Evolutionary conservation across 2,329 filamentous ascomycete genomes (phyloP), one percentile per base, ranked within the genome.

Genomic region (Alternaria sp.): DNA sequence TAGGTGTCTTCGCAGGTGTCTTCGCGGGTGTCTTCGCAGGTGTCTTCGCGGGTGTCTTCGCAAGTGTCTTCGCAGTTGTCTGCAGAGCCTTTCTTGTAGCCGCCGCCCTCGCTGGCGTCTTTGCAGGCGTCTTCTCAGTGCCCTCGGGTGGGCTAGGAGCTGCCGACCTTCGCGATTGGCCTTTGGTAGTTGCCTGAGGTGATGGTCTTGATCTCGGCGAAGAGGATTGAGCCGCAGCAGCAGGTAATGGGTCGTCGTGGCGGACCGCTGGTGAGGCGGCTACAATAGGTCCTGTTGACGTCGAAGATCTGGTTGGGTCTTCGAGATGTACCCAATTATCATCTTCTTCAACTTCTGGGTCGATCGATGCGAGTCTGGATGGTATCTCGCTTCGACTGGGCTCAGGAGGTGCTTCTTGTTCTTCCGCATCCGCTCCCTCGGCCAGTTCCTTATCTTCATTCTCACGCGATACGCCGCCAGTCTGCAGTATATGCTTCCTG

Each of bases 391-490:
- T n/a, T 44, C 1, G 10, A 10, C 43, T 7, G n/a, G 43, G 1
- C 11, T 44, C 10, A 12, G 11, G 43, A 44, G 1, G n/a, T 2
- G 0, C 11, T 21, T 44, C 17, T 1, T 44, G 11, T 7, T 11
- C 3, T 21, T 1, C 0, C n/a, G 17, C 17, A 0, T 44, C 32
- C 17, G 1, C 19, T 17, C 1, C 43, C 1, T 44, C n/a, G 3
- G 43, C 17, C 1, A 7, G 9, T 19, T 7, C 2, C 43, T 7
- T 2, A 19, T 12, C 9, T 11, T 44, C 11, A 19, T 11, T 0
- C 1, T 2, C 17, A 44, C 6, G 40, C 10, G 10, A 0, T 7
- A 6, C 0, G 1, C 19, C n/a, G 6, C 10, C 11, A 3, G 7
- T 44, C 9, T 3, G 3, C 17, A 17, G 43, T n/a, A 21, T 4